Evolutionary conservation across 2,329 filamentous ascomycete species (phyloP).

Genomic region (Neopestalotiopsis rosae): DNA sequence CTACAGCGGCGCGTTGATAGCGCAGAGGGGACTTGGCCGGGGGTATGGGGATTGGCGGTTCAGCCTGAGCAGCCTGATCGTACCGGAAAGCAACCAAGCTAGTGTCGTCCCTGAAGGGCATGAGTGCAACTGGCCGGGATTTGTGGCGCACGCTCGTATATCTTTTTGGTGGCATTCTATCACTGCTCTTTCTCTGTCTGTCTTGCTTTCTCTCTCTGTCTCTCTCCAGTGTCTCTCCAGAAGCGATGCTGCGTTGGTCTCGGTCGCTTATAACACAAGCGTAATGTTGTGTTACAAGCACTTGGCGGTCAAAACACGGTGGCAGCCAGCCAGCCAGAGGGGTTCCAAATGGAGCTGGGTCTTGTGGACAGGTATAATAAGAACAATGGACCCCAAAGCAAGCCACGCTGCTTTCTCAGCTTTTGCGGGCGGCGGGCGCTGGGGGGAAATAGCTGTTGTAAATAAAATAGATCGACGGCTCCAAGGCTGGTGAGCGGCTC

Average conservation of each 20-base stretch:
- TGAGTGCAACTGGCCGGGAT: slow-evolving; percentile 41
- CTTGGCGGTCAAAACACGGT: not conserved
- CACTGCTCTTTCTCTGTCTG: not conserved
- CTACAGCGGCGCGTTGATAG: slow-evolving; percentile 19
- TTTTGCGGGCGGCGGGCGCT: not conserved
- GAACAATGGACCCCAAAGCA: not conserved
- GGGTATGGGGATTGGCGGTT: slow-evolving; percentile 60
- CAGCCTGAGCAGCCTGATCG: slow-evolving; percentile 63
- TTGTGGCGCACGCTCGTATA: slow-evolving; percentile 50
- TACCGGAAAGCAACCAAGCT: slow-evolving; percentile 62
- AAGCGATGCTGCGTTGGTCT: not conserved
- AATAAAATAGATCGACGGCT: not conserved
- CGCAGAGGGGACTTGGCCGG: slow-evolving; percentile 47
- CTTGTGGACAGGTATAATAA: not conserved
- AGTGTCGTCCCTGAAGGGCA: slow-evolving; percentile 53
- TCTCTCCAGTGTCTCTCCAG: not conserved
- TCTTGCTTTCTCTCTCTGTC: too few relatives aligned
- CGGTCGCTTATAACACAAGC: slow-evolving; percentile 1
- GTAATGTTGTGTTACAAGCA: slow-evolving; percentile 4
- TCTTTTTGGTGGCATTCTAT: slow-evolving; percentile 43
- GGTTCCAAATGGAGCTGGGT: not conserved
- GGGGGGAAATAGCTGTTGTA: not conserved
- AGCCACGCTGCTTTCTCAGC: not conserved
- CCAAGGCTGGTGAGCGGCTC: not conserved
- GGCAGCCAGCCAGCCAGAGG: not conserved